Evolutionary conservation across 257 asterid species (phyloP).

Genomic region (Plantago major): DNA sequence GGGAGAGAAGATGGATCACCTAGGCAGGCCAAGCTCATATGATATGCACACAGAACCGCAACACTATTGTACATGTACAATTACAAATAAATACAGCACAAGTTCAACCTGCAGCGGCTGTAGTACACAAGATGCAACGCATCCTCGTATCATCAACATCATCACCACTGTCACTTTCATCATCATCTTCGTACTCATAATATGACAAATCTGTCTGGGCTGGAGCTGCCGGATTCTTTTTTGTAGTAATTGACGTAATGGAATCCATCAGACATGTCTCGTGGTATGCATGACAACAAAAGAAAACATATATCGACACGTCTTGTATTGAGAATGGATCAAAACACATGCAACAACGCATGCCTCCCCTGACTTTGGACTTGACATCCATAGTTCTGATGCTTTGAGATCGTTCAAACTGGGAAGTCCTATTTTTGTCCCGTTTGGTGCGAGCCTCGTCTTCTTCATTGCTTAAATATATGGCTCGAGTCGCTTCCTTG

Average conservation of each 20-base stretch:
- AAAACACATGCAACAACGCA: constrained; percentile 95
- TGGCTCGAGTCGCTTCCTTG: constrained; percentile 89
- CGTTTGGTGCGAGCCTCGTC: constrained; percentile 49
- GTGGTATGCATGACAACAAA: constrained; percentile 95
- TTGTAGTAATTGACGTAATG: constrained; percentile 44
- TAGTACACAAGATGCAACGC: constrained; percentile 94
- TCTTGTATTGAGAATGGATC: constrained; percentile 80
- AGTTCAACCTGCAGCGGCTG: constrained; percentile 83
- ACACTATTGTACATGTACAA: constrained; percentile 22
- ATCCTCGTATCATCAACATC: constrained; percentile 46
- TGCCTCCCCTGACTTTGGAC: constrained; percentile 73
- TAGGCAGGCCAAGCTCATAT: background rate
- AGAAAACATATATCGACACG: constrained; percentile 63
- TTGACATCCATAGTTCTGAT: constrained; percentile 58
- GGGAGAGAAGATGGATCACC: too few relatives aligned
- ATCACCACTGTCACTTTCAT: constrained; percentile 38
- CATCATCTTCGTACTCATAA: constrained; percentile 42
- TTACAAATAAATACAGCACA: background rate
- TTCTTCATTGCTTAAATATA: constrained; percentile 72
- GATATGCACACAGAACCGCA: constrained; percentile 23
- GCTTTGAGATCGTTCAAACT: constrained; percentile 45
- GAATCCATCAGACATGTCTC: constrained; percentile 77
- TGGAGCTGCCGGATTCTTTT: constrained; percentile 40
- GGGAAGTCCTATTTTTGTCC: constrained; percentile 35
- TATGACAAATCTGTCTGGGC: constrained; percentile 38